Evolutionary conservation across 768 basidiomycete genomes (phyloP).

Genomic region (Trametes villosa): DNA sequence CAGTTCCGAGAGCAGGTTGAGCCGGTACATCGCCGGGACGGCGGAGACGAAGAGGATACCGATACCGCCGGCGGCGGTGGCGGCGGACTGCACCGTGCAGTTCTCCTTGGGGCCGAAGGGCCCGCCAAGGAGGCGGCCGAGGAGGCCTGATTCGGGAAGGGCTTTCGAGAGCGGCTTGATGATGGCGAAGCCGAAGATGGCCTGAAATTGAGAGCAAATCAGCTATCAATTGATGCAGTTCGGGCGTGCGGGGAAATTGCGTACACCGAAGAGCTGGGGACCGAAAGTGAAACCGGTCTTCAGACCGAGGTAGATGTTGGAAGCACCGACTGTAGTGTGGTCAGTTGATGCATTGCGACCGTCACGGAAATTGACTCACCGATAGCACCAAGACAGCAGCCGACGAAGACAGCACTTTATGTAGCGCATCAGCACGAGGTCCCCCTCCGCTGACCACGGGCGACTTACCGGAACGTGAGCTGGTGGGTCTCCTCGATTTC

Average conservation of each 20-base stretch:
- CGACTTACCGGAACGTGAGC: conserved; percentile 49
- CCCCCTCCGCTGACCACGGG: background rate
- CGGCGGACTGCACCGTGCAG: conserved; percentile 63
- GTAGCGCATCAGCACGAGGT: background rate
- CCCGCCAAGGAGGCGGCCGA: conserved; percentile 54
- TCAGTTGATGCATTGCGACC: conserved; percentile 40
- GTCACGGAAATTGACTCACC: conserved; percentile 14
- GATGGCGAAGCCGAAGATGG: conserved; percentile 65
- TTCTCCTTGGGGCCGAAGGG: conserved; percentile 70
- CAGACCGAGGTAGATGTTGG: conserved; percentile 69
- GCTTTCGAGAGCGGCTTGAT: conserved; percentile 57
- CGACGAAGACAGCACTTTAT: conserved; percentile 22
- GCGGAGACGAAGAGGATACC: conserved; percentile 65
- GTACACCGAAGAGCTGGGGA: conserved; percentile 61
- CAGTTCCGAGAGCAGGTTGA: conserved; percentile 48
- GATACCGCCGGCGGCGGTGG: conserved; percentile 60
- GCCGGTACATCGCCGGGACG: conserved; percentile 63
- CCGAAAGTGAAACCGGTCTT: conserved; percentile 74
- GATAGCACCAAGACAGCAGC: conserved; percentile 23
- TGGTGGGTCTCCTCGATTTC: conserved; percentile 53
- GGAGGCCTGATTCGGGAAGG: conserved; percentile 49
- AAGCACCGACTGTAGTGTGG: conserved; percentile 60
- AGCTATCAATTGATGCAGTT: background rate
- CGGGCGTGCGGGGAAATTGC: conserved; percentile 9
- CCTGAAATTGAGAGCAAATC: conserved; percentile 28